phyloP scores from a whole-genome alignment of 2,329 filamentous ascomycete genomes.

The Fusarium buharicum region DNA sequence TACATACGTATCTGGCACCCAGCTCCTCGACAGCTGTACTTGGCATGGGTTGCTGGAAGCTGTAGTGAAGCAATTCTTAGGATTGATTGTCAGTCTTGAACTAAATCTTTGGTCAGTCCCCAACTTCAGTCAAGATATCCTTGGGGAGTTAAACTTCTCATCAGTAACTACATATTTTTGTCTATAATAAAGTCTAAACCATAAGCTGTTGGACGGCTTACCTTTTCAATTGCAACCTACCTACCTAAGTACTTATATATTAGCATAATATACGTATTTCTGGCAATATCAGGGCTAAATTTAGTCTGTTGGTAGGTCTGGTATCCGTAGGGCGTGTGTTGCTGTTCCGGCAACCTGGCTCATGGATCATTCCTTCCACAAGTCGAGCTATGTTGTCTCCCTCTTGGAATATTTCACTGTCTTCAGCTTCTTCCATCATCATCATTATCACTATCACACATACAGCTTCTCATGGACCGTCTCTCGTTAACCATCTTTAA shows the following conservation, averaged over 20 bases:
- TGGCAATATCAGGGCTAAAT: too few species aligned
- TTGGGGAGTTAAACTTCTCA: too few species aligned
- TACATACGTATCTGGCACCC: background rate
- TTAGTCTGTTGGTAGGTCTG: background rate
- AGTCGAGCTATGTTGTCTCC: background rate
- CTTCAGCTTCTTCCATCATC: background rate
- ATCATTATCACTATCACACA: background rate
- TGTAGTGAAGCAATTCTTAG: background rate
- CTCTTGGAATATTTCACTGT: background rate
- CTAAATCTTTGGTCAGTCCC: too few species aligned
- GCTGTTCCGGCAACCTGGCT: constrained; percentile 24
- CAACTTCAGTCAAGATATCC: too few species aligned
- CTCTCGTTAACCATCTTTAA: constrained; percentile 10
- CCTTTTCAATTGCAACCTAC: too few species aligned
- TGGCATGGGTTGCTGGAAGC: background rate
- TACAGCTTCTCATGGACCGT: background rate
- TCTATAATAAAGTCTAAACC: too few species aligned
- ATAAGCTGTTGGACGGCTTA: too few species aligned
- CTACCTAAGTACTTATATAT: too few species aligned
- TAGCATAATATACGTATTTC: too few species aligned
- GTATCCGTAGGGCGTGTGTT: constrained; percentile 25
- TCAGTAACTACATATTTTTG: too few species aligned
- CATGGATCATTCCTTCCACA: constrained; percentile 1
- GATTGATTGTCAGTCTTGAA: too few species aligned
- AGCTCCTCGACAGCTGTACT: too few species aligned